Base-by-base conservation (phyloP, 2,329 filamentous ascomycete genomes). In the Beauveria brongniartii region DNA sequence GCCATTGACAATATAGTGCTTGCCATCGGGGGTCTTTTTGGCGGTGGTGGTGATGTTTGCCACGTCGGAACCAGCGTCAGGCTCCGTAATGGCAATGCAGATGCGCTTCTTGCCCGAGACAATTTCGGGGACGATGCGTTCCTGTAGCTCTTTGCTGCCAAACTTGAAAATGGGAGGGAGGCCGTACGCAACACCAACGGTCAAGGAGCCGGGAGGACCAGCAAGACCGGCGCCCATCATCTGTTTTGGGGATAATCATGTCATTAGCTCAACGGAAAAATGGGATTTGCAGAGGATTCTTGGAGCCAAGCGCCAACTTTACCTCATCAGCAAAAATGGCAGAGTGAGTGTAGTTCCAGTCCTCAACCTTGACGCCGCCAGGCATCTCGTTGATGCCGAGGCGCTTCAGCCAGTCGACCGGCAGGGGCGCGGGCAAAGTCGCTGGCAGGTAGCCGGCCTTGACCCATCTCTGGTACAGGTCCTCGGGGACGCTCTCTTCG, bases 11-110 rank as follows among this genome's bases (percentile, higher is more conserved):
- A 91, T 79, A 69, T 88, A 92, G 67, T 83, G 75, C 69, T 84
- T 85, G 12, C 88, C 87, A 67, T 88, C 84, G 0, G 76, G 68
- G 7, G 78, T 82, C 70, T 85, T 86, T 4, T 72, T 76, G 2
- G 88, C 89, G 0, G 84, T 88, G 0, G 88, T 91, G 4, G 80
- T 79, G 65, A 91, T 88, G 67, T 87, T 88, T 7, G 87, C 86
- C 1, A 92, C 89, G 69, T 92, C 89, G 57, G 82, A 86, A 0
- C 89, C 89, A 0, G 88, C 88, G 57, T 67, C 84, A 0, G 89
- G 89, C 69, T 92, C 89, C 0, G 89, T 92, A 67, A 92, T 91
- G 10, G 89, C 89, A 65, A 92, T 91, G 68, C 89, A 92, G 16
- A 79, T 79, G 47, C 88, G 78, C 73, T 86, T 90, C 69, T 79